These are phyloP conservation scores for Auriscalpium microsporum DNA, from an alignment of 768 basidiomycete species.

Conservation along the genomic window DNA sequence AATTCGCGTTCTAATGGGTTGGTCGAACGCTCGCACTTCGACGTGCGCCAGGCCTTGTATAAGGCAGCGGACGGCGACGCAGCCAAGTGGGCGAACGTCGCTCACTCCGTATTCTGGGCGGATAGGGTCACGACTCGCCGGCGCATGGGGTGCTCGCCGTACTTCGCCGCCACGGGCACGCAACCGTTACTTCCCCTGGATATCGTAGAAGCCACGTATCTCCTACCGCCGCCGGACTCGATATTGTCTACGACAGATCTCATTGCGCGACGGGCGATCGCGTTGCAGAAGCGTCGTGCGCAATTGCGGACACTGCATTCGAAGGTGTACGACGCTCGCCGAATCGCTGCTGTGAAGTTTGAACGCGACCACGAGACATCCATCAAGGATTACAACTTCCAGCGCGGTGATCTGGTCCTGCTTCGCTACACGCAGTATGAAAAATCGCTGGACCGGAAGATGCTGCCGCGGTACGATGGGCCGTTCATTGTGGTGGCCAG, in stretches of 20 bases:
- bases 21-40: conserved; percentile 24
- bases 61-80: conserved; percentile 27
- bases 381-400: no score
- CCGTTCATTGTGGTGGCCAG: no score
- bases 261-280: neutral
- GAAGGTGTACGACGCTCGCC: no score
- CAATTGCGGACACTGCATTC: no score
- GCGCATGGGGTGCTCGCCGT: conserved; percentile 25
- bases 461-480: no score
- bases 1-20: conserved; percentile 35
- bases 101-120: conserved; percentile 27
- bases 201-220: conserved; percentile 15
- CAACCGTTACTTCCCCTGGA: conserved; percentile 18
- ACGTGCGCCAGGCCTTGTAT: conserved; percentile 26
- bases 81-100: conserved; percentile 24
- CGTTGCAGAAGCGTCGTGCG: no score
- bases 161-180: conserved; percentile 12
- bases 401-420: no score
- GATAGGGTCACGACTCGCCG: conserved; percentile 25
- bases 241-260: conserved; percentile 8
- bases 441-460: no score
- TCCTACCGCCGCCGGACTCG: neutral
- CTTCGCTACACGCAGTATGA: no score
- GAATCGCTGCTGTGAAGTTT: no score
- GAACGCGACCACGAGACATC: no score